Evolutionary conservation across 805 yeast species (phyloP), one percentile per base, ranked within the genome.

Genomic region (Lipomyces japonicus): DNA sequence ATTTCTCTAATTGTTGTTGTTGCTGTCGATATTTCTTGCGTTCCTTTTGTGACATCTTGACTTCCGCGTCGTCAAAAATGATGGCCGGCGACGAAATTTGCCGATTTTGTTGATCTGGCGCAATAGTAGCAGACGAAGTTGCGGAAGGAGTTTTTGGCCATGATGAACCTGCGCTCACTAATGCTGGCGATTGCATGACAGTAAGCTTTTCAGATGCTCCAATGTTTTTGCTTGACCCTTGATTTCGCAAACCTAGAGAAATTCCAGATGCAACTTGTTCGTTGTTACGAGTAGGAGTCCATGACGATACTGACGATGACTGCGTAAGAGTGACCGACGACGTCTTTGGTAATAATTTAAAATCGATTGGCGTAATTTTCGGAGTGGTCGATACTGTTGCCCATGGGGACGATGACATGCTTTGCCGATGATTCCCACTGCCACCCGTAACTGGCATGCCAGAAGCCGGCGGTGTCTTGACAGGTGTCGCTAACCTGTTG

Each of bases 11-110:
- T n/a, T 21, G 31, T 41, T 55, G 56, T 28, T 51, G 52, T 31
- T 59, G 62, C 45, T 67, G 67, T 58, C 71, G 70, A 55, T 71
- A 57, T 50, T 69, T 73, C 61, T 75, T 78, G 36, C 86, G 65
- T 55, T 80, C 85, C 59, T 79, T 79, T 55, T 82, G 86, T 0
- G 86, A 80, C 14, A 78, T 59, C 53, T 76, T 75, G 28, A 67
- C 62, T 19, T 69, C 65, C 0, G 75, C 39, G 23, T 45, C 49
- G 70, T 1, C 68, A 12, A 31, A 34, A 23, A 18, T 23, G 10
- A 35, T 26, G 19, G 19, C 38, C 35, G 36, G 28, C 37, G 16
- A 26, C 10, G 45, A 12, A 1, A 16, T n/a, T 9, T 37, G 18
- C n/a, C 28, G n/a, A n/a, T n/a, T n/a, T n/a, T n/a, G n/a, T n/a